phyloP scores from a whole-genome alignment of 345 rosid genomes.

The Psidium guajava region DNA sequence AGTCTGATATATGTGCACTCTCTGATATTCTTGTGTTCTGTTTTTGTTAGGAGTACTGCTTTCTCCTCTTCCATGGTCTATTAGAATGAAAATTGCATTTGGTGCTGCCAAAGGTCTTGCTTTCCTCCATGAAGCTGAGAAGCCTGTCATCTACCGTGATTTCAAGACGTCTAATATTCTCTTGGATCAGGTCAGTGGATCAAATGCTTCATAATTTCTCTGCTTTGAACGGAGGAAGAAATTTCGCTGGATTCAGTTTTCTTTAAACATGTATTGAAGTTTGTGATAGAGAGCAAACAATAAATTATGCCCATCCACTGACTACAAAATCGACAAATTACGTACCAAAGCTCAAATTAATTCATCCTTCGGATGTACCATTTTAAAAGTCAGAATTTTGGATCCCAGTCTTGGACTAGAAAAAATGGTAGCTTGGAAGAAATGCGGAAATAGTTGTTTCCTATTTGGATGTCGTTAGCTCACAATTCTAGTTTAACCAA shows the following conservation, averaged over 20 bases:
- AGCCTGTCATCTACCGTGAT: conserved; percentile 94
- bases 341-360: not conserved
- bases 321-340: not conserved
- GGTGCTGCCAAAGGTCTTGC: conserved; percentile 99
- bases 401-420: not conserved
- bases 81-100: conserved; percentile 84
- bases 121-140: conserved; percentile 88
- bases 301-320: not conserved
- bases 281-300: not conserved
- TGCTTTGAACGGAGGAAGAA: not conserved
- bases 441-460: not conserved
- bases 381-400: not conserved
- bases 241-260: not conserved
- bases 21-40: not conserved
- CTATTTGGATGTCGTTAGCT: not conserved
- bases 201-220: not conserved
- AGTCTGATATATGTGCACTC: conserved; percentile 1
- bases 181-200: conserved; percentile 57
- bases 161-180: conserved; percentile 94
- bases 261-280: not conserved
- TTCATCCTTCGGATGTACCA: not conserved
- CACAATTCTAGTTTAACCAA: not conserved
- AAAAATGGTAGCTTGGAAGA: not conserved
- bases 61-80: conserved; percentile 71
- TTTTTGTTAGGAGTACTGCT: conserved; percentile 53